A percentile compares a stretch with the other conserved stretches of the same genome.
Evolutionary conservation across 768 basidiomycete species (phyloP).

Genomic region (Suillus americanus): DNA sequence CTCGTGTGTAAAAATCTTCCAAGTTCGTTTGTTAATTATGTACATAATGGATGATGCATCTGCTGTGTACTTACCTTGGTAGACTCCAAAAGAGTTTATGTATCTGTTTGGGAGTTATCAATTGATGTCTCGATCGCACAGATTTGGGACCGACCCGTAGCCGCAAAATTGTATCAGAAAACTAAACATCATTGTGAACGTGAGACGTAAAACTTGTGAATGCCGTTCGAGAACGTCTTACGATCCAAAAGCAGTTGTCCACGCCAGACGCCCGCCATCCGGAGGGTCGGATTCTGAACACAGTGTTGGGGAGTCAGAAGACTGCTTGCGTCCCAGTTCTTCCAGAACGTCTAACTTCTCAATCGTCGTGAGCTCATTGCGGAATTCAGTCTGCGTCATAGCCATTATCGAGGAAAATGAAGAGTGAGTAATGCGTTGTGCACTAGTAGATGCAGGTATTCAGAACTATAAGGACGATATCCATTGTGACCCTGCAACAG

Average conservation of each 20-base stretch:
- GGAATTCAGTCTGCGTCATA: neutral
- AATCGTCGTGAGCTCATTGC: neutral
- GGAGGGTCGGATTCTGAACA: neutral
- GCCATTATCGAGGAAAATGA: neutral
- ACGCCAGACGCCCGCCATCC: conserved; percentile 12
- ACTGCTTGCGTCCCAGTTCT: neutral
- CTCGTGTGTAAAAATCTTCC: conserved; percentile 34
- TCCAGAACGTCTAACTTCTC: neutral
- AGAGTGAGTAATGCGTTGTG: neutral
- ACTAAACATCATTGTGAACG: conserved; percentile 3
- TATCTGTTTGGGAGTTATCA: conserved; percentile 16
- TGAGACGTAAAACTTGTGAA: neutral
- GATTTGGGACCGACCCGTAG: conserved; percentile 18
- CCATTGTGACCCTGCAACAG: neutral
- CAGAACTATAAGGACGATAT: neutral
- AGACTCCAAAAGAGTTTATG: conserved; percentile 30
- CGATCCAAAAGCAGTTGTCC: conserved; percentile 13
- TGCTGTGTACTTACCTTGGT: conserved; percentile 23
- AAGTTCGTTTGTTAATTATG: conserved; percentile 7
- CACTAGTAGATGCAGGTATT: neutral
- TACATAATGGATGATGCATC: neutral
- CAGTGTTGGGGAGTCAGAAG: neutral
- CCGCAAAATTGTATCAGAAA: conserved; percentile 29
- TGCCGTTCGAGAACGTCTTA: neutral
- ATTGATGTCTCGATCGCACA: neutral